These are phyloP conservation scores for Phytophthora sansomeana DNA, from an alignment of 352 stramenopile genomes.

Conservation along the genomic window DNA sequence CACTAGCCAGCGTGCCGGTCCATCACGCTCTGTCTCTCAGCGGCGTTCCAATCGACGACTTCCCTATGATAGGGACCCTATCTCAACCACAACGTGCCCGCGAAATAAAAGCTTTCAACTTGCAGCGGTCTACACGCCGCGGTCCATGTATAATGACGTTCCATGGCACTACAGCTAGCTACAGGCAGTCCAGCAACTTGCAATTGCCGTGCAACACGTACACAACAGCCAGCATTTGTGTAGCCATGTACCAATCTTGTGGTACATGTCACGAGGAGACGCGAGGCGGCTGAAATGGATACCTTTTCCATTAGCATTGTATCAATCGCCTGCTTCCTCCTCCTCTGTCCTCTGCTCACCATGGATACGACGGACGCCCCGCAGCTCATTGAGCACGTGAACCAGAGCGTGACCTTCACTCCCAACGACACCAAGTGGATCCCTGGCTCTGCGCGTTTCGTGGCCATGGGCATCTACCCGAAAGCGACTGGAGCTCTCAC, in stretches of 20 bases:
- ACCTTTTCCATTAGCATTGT: conserved; percentile 23
- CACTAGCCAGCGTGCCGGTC: not conserved
- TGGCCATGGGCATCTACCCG: conserved; percentile 93
- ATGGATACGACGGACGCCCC: conserved; percentile 97
- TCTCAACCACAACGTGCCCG: not conserved
- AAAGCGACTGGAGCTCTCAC: conserved; percentile 93
- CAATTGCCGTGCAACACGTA: too few relatives aligned
- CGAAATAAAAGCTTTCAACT: too few relatives aligned
- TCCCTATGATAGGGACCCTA: not conserved
- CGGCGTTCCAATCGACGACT: too few relatives aligned
- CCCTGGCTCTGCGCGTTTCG: conserved; percentile 94
- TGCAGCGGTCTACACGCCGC: too few relatives aligned
- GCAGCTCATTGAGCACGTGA: conserved; percentile 97
- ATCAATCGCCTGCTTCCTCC: conserved; percentile 1
- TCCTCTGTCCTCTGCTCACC: not conserved
- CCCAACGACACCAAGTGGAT: conserved; percentile 96
- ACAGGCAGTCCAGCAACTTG: too few relatives aligned
- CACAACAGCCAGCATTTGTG: not conserved
- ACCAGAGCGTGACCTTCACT: conserved; percentile 93
- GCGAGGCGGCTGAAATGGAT: conserved; percentile 30
- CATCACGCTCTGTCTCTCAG: not conserved
- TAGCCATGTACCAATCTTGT: not conserved
- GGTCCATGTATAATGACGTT: too few relatives aligned
- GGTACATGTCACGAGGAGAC: conserved; percentile 17
- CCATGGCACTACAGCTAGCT: too few relatives aligned